Base-by-base conservation (phyloP, 2,329 filamentous ascomycete species). In the Calonectria pseudoreteaudii region DNA sequence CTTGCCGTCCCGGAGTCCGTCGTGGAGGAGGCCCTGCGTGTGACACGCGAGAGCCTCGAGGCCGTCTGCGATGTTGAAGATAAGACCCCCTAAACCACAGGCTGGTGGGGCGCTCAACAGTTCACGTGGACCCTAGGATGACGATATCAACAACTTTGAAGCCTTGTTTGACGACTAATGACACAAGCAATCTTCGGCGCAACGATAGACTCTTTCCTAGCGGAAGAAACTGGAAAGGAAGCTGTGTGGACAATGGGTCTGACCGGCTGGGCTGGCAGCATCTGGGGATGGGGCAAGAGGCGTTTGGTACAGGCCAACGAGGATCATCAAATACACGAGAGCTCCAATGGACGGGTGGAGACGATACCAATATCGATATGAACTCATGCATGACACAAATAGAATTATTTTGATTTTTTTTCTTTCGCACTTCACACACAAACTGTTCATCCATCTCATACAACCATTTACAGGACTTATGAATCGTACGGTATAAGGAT, bases 21-120 rank as follows among this genome's bases (percentile, higher is more conserved):
- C n/a, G 84, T 93, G 18, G 90, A 92, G 31, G 90, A 93, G 76
- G 91, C 91, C 6, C 84, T 93, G n/a, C 88, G 87, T 76, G 86
- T 90, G 38, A 91, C 91, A 34, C 86, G 88, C 72, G 91, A 92
- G 78, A 88, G 88, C 75, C 84, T 93, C 52, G 91, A 92, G 75
- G 81, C 84, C 47, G 86, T 91, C 28, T 85, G 83, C 74, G 85
- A 86, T 60, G 80, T 86, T 44, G 84, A 84, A 23, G 82, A 83
- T 23, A 79, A 80, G 20, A 67, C 36, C 26, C 68, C 72, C 44
- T 80, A 67, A 64, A 31, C 7, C 50, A 28, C 31, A 4, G 7
- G 31, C 31, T 34, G 18, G 44, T 3, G 36, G 14, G 49, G 26
- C 16, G 47, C 23, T 26, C n/a, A 52, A 47, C 30, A 31, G 18